These are phyloP conservation scores for Megacollybia marginata DNA, from an alignment of 768 basidiomycete genomes.

Conservation along the genomic window DNA sequence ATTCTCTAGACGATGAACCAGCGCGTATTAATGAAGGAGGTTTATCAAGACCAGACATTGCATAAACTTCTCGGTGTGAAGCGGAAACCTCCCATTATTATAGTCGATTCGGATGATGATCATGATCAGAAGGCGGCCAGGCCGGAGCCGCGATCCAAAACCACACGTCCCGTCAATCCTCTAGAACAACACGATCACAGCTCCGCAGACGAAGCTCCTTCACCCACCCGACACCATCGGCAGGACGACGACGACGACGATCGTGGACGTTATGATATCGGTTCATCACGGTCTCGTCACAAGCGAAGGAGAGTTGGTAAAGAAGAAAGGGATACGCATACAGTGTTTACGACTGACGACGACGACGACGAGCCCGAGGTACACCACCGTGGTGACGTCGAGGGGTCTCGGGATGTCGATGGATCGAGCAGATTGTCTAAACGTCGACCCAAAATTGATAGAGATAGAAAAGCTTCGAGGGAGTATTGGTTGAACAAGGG, in stretches of 20 bases:
- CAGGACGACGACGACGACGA: neutral
- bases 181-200: neutral
- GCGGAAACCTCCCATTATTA: neutral
- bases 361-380: neutral
- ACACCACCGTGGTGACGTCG: no score
- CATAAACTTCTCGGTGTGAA: slow-evolving; percentile 50
- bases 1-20: slow-evolving; percentile 62
- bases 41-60: slow-evolving; percentile 52
- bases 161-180: neutral
- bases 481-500: no score
- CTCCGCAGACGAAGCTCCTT: neutral
- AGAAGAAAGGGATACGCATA: neutral
- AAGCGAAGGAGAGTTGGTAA: neutral
- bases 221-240: neutral
- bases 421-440: no score
- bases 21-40: slow-evolving; percentile 58
- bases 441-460: no score
- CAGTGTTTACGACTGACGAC: neutral
- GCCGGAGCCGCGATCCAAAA: neutral
- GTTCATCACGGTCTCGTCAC: neutral
- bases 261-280: neutral
- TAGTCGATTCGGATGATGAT: neutral
- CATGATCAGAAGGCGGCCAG: neutral
- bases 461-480: no score
- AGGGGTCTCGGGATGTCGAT: no score